phyloP scores from a whole-genome alignment of 1,284 basidiomycete species.

The Coriolopsis trogii region DNA sequence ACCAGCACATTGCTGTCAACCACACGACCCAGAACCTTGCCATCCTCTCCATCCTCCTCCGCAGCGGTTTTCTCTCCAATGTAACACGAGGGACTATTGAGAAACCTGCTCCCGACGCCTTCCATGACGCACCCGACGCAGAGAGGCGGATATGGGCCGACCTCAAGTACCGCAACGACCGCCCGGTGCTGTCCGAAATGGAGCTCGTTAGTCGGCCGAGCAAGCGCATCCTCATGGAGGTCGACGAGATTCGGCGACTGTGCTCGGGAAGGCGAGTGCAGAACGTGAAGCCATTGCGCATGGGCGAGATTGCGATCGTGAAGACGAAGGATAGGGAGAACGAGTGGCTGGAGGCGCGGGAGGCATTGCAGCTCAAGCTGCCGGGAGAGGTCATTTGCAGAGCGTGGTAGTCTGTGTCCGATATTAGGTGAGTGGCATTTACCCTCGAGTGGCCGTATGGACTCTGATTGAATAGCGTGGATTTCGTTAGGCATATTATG shows the following conservation, averaged over 20 bases:
- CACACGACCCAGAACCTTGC: slow-evolving; percentile 85
- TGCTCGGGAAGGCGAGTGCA: slow-evolving; percentile 75
- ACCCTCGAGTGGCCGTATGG: background rate
- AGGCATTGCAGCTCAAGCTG: slow-evolving; percentile 65
- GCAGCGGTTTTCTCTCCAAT: slow-evolving; percentile 82
- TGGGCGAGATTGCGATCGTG: slow-evolving; percentile 89
- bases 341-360: slow-evolving; percentile 74
- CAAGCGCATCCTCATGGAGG: slow-evolving; percentile 74
- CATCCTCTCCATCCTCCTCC: slow-evolving; percentile 84
- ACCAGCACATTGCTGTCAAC: slow-evolving; percentile 70
- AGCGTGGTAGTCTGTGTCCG: slow-evolving; percentile 40
- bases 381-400: slow-evolving; percentile 77
- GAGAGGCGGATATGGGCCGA: slow-evolving; percentile 85
- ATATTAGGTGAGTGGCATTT: background rate
- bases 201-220: slow-evolving; percentile 76
- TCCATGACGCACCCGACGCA: slow-evolving; percentile 54
- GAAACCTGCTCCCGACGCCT: slow-evolving; percentile 64
- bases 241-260: slow-evolving; percentile 70
- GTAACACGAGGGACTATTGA: slow-evolving; percentile 79
- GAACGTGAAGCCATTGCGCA: slow-evolving; percentile 71
- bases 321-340: slow-evolving; percentile 69
- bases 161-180: slow-evolving; percentile 87
- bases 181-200: slow-evolving; percentile 77
- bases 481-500: background rate
- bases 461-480: background rate